Base-by-base conservation (phyloP, 768 basidiomycete genomes). In the Leucocoprinus leucothites region DNA sequence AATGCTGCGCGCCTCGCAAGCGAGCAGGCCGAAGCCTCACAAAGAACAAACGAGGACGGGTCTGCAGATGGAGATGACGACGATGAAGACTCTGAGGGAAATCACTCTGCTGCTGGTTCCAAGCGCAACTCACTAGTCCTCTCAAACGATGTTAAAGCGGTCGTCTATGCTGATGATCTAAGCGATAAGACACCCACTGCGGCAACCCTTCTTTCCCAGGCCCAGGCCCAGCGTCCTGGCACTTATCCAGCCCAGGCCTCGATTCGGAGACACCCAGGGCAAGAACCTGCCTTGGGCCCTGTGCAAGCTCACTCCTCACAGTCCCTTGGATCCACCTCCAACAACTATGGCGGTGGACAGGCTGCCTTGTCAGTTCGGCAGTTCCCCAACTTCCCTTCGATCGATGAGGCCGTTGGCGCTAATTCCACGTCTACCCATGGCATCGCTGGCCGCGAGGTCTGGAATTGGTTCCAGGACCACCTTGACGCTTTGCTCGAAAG, bases 381-480 rank as follows among this genome's bases (percentile, higher is more conserved):
- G 52, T 75, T 91, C 63, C 79, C 86, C 0, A 84, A 87, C 61
- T 94, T 94, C 71, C 92, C 92, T 2, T 85, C 83, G 45, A 89
- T 94, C 59, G 91, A 91, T 58, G 91, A 94, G 71, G 90, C 90
- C 19, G 81, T 92, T 36, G 87, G 86, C 46, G 76, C 82, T 24
- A 85, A 76, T 63, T 87, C 87, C 9, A 81, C 85, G n/a, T 82
- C 89, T 44, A 76, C 89, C 25, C 87, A 93, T 61, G 82, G 84
- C 52, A 79, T 91, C 19, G 86, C 86, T 57, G 92, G 89, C 25
- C 82, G 89, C 61, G 90, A 91, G 68, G 89, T 92, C 5, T 96
- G 94, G 94, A 80, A 77, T 26, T 91, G 90, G 86, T 96, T 96
- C 77, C 87, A 90, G 68, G 88, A 92, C 55, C 94, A 96, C 74